A percentile compares a stretch with the other conserved stretches of the same genome.
Conservation (phyloP, 163 green algal species). For the Scenedesmus sp. region DNA sequence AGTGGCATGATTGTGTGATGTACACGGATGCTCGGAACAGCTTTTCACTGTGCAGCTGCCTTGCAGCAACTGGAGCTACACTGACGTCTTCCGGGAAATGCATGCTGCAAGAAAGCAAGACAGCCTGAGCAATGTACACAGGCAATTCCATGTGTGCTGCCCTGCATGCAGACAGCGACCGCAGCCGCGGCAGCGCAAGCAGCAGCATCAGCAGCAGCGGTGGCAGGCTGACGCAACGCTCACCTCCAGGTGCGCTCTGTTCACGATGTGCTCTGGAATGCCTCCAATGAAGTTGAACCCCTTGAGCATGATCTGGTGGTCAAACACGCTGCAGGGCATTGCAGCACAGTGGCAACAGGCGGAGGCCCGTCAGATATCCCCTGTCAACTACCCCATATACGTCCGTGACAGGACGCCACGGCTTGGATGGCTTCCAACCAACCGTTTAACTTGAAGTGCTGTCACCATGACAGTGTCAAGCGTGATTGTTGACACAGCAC, state of each 20-base stretch:
- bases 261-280: slow-evolving; percentile 45
- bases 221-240: neutral
- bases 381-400: too few species aligned
- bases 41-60: neutral
- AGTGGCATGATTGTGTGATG: neutral
- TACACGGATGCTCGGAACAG: neutral
- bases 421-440: too few species aligned
- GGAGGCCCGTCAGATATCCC: too few species aligned
- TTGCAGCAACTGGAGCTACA: neutral
- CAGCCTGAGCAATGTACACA: too few species aligned
- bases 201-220: too few species aligned
- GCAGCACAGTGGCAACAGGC: neutral
- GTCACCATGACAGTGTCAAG: too few species aligned
- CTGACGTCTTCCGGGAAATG: neutral
- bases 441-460: too few species aligned
- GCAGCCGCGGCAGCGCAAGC: too few species aligned
- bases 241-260: slow-evolving; percentile 44
- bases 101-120: too few species aligned
- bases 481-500: too few species aligned
- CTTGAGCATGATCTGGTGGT: slow-evolving; percentile 77
- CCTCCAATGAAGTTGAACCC: slow-evolving; percentile 45
- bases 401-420: too few species aligned
- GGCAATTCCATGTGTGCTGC: too few species aligned
- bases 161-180: neutral
- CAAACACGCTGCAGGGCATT: slow-evolving; percentile 58